Evolutionary conservation across 768 basidiomycete genomes (phyloP).

Genomic region (Crucibulum laeve): DNA sequence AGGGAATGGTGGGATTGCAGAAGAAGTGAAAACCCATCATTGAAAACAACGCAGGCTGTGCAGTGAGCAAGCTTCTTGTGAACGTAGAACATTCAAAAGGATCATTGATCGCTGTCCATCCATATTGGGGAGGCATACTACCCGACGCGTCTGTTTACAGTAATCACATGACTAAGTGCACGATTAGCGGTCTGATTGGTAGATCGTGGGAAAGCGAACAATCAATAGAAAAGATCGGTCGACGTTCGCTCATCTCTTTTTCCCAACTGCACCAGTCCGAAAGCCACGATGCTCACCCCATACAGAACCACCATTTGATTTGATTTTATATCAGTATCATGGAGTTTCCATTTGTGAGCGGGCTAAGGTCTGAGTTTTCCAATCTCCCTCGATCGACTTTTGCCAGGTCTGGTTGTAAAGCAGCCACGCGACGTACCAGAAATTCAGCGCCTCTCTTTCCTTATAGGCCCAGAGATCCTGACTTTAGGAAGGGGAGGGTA

Average conservation of each 20-base stretch:
- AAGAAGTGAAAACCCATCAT: too few relatives aligned
- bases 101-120: too few relatives aligned
- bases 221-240: too few relatives aligned
- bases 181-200: too few relatives aligned
- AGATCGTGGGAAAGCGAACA: neutral
- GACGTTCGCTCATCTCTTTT: too few relatives aligned
- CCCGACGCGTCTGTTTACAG: too few relatives aligned
- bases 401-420: slow-evolving; percentile 45
- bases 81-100: too few relatives aligned
- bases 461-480: slow-evolving; percentile 32
- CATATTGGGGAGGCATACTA: too few relatives aligned
- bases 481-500: slow-evolving; percentile 18
- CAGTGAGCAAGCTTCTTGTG: too few relatives aligned
- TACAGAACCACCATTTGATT: slow-evolving; percentile 26
- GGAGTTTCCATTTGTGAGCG: slow-evolving; percentile 39
- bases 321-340: slow-evolving; percentile 5
- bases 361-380: slow-evolving; percentile 64
- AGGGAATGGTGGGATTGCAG: too few relatives aligned
- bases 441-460: slow-evolving; percentile 23
- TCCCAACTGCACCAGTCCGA: slow-evolving; percentile 24
- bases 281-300: slow-evolving; percentile 56
- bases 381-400: slow-evolving; percentile 48
- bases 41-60: too few relatives aligned
- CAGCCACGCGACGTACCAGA: slow-evolving; percentile 52
- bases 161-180: too few relatives aligned